Conservation (phyloP, 2,329 filamentous ascomycete genomes). For the Colletotrichum filicis region DNA sequence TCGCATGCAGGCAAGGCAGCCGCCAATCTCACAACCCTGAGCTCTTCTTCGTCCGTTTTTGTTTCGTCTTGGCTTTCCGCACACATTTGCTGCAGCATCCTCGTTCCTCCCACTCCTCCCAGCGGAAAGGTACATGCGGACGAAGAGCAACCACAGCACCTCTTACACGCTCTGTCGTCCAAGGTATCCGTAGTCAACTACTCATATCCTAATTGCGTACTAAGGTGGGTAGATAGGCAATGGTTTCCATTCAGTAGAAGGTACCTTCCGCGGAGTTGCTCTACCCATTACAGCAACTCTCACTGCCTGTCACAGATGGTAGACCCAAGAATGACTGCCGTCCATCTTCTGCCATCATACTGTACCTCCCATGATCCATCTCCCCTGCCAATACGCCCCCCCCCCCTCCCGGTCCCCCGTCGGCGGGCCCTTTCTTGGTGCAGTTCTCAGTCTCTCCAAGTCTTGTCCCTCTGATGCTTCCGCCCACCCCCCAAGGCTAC, state of each 20-base stretch:
- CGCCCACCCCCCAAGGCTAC: not conserved
- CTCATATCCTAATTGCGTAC: not conserved
- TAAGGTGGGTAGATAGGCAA: not conserved
- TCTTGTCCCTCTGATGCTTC: slow-evolving; percentile 28
- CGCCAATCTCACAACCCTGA: not conserved
- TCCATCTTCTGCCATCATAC: slow-evolving; percentile 13
- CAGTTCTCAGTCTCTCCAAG: slow-evolving; percentile 16
- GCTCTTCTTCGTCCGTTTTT: slow-evolving; percentile 34
- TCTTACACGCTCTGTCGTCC: not conserved
- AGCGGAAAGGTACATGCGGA: slow-evolving; percentile 22
- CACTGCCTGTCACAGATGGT: not conserved
- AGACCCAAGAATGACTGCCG: not conserved
- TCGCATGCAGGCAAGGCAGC: not conserved
- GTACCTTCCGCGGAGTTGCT: not conserved
- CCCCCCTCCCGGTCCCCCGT: slow-evolving; percentile 18
- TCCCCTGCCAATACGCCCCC: slow-evolving; percentile 11
- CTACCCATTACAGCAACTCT: not conserved
- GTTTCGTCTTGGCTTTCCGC: slow-evolving; percentile 32
- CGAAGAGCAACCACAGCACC: not conserved
- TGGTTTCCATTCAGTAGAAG: not conserved
- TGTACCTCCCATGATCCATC: slow-evolving; percentile 2
- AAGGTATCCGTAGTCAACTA: not conserved
- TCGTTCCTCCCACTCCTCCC: slow-evolving; percentile 33
- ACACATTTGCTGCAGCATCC: slow-evolving; percentile 8
- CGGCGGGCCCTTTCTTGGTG: slow-evolving; percentile 21